phyloP scores from a whole-genome alignment of 1,139 yeast species.

The Suhomyces terraborum region DNA sequence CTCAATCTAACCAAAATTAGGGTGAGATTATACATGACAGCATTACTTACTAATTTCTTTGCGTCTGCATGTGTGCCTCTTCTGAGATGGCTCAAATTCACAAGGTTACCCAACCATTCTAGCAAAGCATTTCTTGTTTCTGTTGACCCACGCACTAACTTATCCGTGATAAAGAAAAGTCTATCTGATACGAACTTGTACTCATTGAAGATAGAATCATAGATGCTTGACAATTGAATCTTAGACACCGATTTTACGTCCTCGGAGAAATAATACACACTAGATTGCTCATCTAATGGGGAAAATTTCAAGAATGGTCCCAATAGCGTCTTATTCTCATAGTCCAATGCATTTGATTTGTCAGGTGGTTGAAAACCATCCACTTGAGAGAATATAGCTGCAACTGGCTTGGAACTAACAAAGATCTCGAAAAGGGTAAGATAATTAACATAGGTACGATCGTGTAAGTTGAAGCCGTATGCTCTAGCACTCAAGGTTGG shows the following conservation, averaged over 20 bases:
- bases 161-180: conserved; percentile 68
- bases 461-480: conserved; percentile 38
- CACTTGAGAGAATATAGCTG: conserved; percentile 58
- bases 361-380: conserved; percentile 55
- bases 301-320: conserved; percentile 81
- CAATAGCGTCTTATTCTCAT: conserved; percentile 63
- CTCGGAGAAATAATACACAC: conserved; percentile 50
- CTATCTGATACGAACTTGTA: conserved; percentile 58
- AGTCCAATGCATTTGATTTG: conserved; percentile 45
- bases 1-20: conserved; percentile 69
- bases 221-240: conserved; percentile 47
- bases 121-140: conserved; percentile 64
- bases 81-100: conserved; percentile 82
- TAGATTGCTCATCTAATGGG: conserved; percentile 56
- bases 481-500: conserved; percentile 44
- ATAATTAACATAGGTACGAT: conserved; percentile 53
- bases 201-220: conserved; percentile 61
- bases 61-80: conserved; percentile 83
- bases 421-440: conserved; percentile 60
- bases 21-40: conserved; percentile 78
- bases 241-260: conserved; percentile 40
- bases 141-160: conserved; percentile 73
- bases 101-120: conserved; percentile 66
- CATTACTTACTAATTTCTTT: conserved; percentile 70
- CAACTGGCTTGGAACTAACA: conserved; percentile 62